Evolutionary conservation across 441 rosid genomes (phyloP), one percentile per base, ranked within the genome.

Genomic region (Omphalea diandra): DNA sequence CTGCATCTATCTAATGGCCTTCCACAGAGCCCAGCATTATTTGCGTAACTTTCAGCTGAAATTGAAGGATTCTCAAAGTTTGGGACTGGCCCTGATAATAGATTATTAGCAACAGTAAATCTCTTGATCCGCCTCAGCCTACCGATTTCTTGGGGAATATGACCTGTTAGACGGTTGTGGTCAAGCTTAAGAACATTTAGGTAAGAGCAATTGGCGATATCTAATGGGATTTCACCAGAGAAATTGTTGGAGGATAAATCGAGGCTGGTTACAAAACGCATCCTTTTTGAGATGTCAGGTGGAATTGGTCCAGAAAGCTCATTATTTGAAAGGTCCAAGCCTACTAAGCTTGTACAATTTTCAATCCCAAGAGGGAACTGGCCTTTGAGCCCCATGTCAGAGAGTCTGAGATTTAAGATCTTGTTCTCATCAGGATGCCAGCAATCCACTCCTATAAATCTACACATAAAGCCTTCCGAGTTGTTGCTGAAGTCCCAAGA

Each of bases 261-360:
- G 4, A 56, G n/a, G 20, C n/a, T 31, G 2, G 61, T 56, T 12
- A 31, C 36, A 56, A 1, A 11, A 2, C 18, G 61, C 14, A 56
- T 14, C 15, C 2, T 27, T 29, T 56, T 56, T 0, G 5, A 12
- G 10, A 56, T 27, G 7, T 56, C n/a, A 8, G 1, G 31, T 12
- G 61, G 61, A 56, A 56, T 56, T 14, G 36, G n/a, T 2, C 61
- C 61, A 3, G 10, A 7, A 3, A 56, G 12, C 18, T 12, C 17
- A 18, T 29, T 56, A 31, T 3, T 3, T 20, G 50, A 38, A 57
- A 5, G 20, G n/a, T n/a, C n/a, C n/a, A n/a, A n/a, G n/a, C n/a
- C n/a, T n/a, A n/a, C n/a, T n/a, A n/a, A n/a, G n/a, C 62, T 57
- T 3, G 41, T 57, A 18, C 62, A 57, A 22, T 57, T 57, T 9